phyloP scores from a whole-genome alignment of 306 rosid genomes.

The Begonia peltatifolia region DNA sequence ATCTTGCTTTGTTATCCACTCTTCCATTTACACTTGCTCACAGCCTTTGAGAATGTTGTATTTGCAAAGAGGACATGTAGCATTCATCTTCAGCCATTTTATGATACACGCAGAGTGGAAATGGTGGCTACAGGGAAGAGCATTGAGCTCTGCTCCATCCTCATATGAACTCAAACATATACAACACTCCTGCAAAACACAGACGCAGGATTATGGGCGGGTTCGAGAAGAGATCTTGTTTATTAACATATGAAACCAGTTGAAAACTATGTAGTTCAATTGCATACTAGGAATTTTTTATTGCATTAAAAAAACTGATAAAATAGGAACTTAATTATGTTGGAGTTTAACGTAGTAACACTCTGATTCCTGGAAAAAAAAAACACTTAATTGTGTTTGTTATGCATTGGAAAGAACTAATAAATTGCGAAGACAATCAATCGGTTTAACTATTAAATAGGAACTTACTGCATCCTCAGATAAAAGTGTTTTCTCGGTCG shows the following conservation, averaged over 20 bases:
- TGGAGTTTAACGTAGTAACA: too few relatives aligned
- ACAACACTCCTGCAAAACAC: conserved; percentile 70
- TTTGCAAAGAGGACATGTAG: conserved; percentile 98
- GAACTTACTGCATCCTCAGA: conserved; percentile 82
- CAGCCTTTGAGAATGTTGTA: conserved; percentile 77
- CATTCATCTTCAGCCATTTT: conserved; percentile 96
- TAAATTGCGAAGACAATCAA: too few relatives aligned
- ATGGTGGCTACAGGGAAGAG: conserved; percentile 96
- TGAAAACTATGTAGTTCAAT: too few relatives aligned
- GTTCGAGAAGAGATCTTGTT: background rate
- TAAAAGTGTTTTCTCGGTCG: conserved; percentile 45
- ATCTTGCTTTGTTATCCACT: background rate
- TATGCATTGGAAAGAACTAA: too few relatives aligned
- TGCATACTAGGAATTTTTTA: too few relatives aligned
- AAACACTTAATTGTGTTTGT: too few relatives aligned
- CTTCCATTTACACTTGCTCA: conserved; percentile 44
- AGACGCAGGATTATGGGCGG: conserved; percentile 2
- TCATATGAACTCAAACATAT: conserved; percentile 83
- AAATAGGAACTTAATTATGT: too few relatives aligned
- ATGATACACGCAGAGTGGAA: conserved; percentile 66
- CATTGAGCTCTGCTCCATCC: conserved; percentile 77
- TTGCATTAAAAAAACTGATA: too few relatives aligned
- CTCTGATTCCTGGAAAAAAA: too few relatives aligned
- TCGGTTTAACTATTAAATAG: background rate
- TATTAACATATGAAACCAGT: too few relatives aligned